These are phyloP conservation scores for Wickerhamiella spandovensis DNA, from an alignment of 805 yeast genomes.

Conservation along the genomic window DNA sequence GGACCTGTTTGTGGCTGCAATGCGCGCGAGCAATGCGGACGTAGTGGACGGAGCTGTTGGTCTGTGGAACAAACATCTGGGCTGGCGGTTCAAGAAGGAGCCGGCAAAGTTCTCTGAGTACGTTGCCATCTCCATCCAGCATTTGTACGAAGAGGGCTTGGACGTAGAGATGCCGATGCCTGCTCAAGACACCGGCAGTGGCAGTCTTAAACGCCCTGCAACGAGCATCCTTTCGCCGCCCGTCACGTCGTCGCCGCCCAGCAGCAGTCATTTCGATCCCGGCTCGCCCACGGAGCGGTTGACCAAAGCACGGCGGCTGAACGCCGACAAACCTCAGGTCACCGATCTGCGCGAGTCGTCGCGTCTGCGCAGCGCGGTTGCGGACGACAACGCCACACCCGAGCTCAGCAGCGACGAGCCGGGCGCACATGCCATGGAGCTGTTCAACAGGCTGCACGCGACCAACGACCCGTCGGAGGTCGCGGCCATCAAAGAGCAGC, in stretches of 20 bases:
- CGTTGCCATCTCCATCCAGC: not conserved
- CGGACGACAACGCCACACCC: not conserved
- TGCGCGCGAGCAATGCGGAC: not conserved
- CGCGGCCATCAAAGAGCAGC: not conserved
- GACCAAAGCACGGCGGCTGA: not conserved
- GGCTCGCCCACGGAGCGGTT: not conserved
- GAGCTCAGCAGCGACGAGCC: conserved; percentile 3
- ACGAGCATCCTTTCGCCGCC: not conserved
- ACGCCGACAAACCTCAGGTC: not conserved
- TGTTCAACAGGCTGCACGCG: conserved; percentile 1
- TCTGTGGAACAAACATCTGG: not conserved
- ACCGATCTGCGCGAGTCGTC: not conserved
- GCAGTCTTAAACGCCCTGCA: not conserved
- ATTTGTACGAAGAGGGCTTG: not conserved
- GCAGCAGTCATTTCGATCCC: not conserved
- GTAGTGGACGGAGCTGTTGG: not conserved
- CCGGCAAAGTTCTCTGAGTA: not conserved
- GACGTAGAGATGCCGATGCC: not conserved
- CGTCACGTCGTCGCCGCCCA: conserved; percentile 1
- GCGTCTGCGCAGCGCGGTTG: not conserved
- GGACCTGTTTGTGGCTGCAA: not conserved
- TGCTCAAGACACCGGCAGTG: not conserved
- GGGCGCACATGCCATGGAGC: conserved; percentile 4
- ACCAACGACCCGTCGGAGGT: not conserved
- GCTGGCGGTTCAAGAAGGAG: not conserved